Evolutionary conservation across 2,329 filamentous ascomycete species (phyloP).

Genomic region (Paracamarosporium sp.): DNA sequence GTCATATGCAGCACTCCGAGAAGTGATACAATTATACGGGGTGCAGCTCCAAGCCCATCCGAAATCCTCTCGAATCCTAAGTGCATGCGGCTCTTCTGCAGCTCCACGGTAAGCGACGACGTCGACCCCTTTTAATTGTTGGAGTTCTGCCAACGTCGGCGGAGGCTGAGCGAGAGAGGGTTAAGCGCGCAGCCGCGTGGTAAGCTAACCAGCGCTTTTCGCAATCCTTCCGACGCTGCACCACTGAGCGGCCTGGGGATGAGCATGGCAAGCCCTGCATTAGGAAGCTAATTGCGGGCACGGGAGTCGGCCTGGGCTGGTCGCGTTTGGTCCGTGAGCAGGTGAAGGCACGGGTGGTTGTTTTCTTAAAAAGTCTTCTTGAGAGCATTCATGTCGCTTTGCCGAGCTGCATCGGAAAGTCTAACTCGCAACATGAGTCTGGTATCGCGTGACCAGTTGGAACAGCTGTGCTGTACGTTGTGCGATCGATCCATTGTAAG

Average conservation of each 20-base stretch:
- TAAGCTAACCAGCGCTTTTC: neutral
- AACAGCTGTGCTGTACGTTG: constrained; percentile 10
- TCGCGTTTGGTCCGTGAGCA: neutral
- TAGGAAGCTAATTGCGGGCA: constrained; percentile 3
- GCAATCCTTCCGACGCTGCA: constrained; percentile 7
- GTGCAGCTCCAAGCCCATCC: neutral
- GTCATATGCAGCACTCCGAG: neutral
- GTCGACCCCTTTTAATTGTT: no score
- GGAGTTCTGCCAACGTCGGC: neutral
- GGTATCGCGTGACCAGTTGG: constrained; percentile 7
- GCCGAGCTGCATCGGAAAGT: neutral
- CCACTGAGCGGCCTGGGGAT: neutral
- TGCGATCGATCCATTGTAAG: neutral
- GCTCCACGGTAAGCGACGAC: constrained; percentile 3
- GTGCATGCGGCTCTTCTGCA: neutral
- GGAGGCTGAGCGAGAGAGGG: neutral
- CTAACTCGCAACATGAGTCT: constrained; percentile 1
- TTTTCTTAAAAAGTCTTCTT: neutral
- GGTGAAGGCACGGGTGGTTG: neutral
- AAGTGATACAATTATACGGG: neutral
- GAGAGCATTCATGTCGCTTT: neutral
- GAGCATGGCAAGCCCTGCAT: neutral
- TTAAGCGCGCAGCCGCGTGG: neutral
- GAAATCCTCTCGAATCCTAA: neutral
- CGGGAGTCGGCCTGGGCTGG: neutral